Conservation (phyloP, 106 monocot species). For the Vanilla planifolia region DNA sequence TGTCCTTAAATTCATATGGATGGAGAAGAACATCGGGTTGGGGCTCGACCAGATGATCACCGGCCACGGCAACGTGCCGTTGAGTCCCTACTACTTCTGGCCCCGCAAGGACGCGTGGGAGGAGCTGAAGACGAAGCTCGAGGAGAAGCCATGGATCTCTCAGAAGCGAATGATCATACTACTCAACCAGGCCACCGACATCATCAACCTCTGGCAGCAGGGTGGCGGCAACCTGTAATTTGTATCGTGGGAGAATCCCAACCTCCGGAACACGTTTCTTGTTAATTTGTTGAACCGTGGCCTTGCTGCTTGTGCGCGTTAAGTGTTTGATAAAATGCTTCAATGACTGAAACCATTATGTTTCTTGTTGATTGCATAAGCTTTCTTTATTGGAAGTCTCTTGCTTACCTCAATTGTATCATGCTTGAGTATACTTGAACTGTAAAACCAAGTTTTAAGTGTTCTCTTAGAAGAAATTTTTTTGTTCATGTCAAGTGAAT, state of each 20-base stretch:
- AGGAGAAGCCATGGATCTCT: slow-evolving; percentile 49
- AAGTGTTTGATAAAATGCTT: slow-evolving; percentile 2
- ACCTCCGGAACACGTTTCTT: neutral
- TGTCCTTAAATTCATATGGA: slow-evolving; percentile 35
- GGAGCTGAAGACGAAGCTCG: slow-evolving; percentile 54
- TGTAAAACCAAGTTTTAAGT: no score
- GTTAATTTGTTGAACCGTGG: neutral
- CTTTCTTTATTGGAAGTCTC: no score
- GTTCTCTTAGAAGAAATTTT: no score
- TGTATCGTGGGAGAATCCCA: no score
- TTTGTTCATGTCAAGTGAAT: no score
- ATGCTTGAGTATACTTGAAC: no score
- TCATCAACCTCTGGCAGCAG: slow-evolving; percentile 76
- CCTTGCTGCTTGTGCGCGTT: no score
- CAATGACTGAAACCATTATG: neutral
- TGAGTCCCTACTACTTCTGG: slow-evolving; percentile 69
- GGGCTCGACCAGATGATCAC: slow-evolving; percentile 46
- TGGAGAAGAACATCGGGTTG: slow-evolving; percentile 45
- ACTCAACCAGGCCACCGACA: slow-evolving; percentile 66
- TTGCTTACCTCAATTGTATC: no score
- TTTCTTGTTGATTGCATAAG: no score
- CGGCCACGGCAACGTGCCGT: slow-evolving; percentile 33
- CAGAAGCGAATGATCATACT: slow-evolving; percentile 58
- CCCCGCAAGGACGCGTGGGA: slow-evolving; percentile 73
- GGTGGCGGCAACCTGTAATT: slow-evolving; percentile 31